Base-by-base conservation (phyloP, 352 stramenopile species). In the Globisporangium uncinulatum region DNA sequence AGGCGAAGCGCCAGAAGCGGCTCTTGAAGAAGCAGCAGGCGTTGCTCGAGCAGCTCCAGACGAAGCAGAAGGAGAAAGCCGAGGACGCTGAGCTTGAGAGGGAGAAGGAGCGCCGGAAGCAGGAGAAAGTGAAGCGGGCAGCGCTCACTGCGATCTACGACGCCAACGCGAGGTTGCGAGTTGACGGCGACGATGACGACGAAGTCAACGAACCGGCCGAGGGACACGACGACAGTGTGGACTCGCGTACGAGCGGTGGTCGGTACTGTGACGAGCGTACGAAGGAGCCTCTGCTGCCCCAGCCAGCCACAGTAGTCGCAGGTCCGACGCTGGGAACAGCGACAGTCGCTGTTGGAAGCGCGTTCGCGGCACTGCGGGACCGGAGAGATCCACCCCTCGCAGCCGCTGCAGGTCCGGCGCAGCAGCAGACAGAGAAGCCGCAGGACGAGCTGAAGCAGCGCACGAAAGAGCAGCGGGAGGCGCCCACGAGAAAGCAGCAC, bases 11-110 rank as follows among this genome's bases (percentile, higher is more conserved):
- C 32, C 69, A 86, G 49, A 86, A 83, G 56, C 59, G 64, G 6
- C 59, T 90, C 41, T 54, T 86, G 15, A 73, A 83, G 61, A 83
- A 84, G 37, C 78, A 90, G 20, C 77, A 86, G 48, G 66, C 57
- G 6, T 63, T 79, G 49, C 58, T 90, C 13, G 78, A 82, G 2
- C 51, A 62, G n/a, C 59, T 90, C 21, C 56, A 80, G 58, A 58
- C 61, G 1, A 88, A 81, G 57, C 70, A 87, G 52, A 67, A 69
- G 3, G 76, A 90, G 51, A 71, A 75, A 36, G 59, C 74, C 9
- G 70, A 80, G 29, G 68, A 86, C 17, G 32, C 68, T 7, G 76
- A 89, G 42, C 52, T 65, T 11, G 78, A 89, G 43, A 65, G 71
- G 10, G 67, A 81, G 45, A 62, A 68, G 0, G 71, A 87, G 50